Evolutionary conservation across 768 basidiomycete species (phyloP).

Genomic region (Tylopilus intermedius): DNA sequence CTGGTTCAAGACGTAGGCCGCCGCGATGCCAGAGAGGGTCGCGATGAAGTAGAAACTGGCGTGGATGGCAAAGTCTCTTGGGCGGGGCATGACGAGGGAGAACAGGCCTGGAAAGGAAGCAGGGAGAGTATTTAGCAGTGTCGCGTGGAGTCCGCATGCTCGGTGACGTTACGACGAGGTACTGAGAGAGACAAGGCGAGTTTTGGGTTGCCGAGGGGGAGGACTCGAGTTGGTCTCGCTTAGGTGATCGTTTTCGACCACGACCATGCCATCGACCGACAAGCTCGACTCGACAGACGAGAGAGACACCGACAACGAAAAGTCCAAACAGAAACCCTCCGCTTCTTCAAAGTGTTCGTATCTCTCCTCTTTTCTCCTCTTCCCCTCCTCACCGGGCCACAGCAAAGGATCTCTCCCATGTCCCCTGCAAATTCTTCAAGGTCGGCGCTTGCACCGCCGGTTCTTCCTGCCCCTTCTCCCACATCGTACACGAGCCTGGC

Average conservation of each 20-base stretch:
- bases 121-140: background rate
- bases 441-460: constrained; percentile 93
- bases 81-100: constrained; percentile 4
- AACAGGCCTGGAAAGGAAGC: background rate
- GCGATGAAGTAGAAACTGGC: constrained; percentile 4
- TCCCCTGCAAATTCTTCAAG: constrained; percentile 97
- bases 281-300: constrained; percentile 13
- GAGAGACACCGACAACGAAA: constrained; percentile 18
- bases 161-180: too few species aligned
- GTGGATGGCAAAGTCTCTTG: constrained; percentile 10
- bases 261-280: constrained; percentile 21
- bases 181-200: too few species aligned
- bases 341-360: constrained; percentile 29
- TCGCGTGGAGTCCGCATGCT: background rate
- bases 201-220: too few species aligned
- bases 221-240: too few species aligned
- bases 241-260: background rate
- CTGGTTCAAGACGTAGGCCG: constrained; percentile 18
- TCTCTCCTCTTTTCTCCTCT: background rate
- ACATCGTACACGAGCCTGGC: constrained; percentile 66
- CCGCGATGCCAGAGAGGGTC: constrained; percentile 17
- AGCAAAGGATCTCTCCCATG: constrained; percentile 91
- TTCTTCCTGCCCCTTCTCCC: constrained; percentile 93
- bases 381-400: background rate
- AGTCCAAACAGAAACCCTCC: constrained; percentile 24